Evolutionary conservation across 2,329 filamentous ascomycete species (phyloP).

Genomic region (Epichloe elymi): DNA sequence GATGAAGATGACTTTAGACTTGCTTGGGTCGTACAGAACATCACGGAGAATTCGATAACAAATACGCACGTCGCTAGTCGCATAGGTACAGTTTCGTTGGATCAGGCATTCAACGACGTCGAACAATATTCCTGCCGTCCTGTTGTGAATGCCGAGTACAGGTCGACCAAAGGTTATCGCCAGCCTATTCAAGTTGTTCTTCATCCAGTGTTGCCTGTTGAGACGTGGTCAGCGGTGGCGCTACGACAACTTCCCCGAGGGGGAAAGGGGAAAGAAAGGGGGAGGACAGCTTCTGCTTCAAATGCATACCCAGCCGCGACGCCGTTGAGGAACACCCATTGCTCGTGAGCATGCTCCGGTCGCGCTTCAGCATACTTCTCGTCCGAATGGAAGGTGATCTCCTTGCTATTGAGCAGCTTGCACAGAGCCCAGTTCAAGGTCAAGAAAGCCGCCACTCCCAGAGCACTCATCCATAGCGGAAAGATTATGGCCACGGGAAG

Average conservation of each 20-base stretch:
- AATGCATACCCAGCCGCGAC: slow-evolving; percentile 45
- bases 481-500: slow-evolving; percentile 37
- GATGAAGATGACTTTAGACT: slow-evolving; percentile 59
- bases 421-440: slow-evolving; percentile 38
- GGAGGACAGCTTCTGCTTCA: not conserved
- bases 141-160: slow-evolving; percentile 62
- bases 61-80: slow-evolving; percentile 51
- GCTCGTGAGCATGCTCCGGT: slow-evolving; percentile 45
- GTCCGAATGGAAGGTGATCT: slow-evolving; percentile 37
- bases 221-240: not conserved
- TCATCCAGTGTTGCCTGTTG: slow-evolving; percentile 48
- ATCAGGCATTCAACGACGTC: slow-evolving; percentile 67
- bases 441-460: slow-evolving; percentile 30
- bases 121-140: slow-evolving; percentile 60
- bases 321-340: slow-evolving; percentile 74
- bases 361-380: slow-evolving; percentile 35
- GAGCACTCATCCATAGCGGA: slow-evolving; percentile 33
- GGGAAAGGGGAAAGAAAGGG: too few relatives aligned
- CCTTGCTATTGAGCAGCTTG: slow-evolving; percentile 34
- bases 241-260: not conserved
- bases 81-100: slow-evolving; percentile 61
- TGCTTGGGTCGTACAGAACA: slow-evolving; percentile 45
- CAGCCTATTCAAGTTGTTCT: slow-evolving; percentile 57
- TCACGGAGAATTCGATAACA: slow-evolving; percentile 51
- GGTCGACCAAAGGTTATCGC: slow-evolving; percentile 60